Percentiles rank a stretch among this genome's conserved stretches.
phyloP scores from a whole-genome alignment of 1,284 basidiomycete species.

The Cryptococcus deneoformans region DNA sequence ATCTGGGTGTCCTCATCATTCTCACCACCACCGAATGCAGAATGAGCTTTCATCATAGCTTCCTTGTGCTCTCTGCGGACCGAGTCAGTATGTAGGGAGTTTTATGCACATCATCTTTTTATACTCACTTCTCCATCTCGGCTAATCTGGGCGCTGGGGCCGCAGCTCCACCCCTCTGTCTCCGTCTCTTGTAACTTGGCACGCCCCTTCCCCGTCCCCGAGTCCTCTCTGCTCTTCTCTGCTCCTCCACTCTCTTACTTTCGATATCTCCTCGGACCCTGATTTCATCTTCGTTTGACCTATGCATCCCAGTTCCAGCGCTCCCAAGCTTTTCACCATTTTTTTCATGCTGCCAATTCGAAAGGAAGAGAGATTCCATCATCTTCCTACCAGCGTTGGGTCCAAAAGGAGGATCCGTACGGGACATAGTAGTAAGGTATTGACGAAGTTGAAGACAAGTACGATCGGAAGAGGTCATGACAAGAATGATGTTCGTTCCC shows the following conservation, averaged over 20 bases:
- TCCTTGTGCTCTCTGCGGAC: slow-evolving; percentile 27
- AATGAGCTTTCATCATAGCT: slow-evolving; percentile 33
- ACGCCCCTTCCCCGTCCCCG: slow-evolving; percentile 42
- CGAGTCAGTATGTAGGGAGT: neutral
- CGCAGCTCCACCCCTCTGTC: slow-evolving; percentile 35
- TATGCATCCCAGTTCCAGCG: slow-evolving; percentile 31
- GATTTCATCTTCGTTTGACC: slow-evolving; percentile 33
- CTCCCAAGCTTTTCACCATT: slow-evolving; percentile 32
- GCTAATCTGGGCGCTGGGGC: slow-evolving; percentile 15
- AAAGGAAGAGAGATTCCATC: slow-evolving; percentile 59
- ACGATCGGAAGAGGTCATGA: slow-evolving; percentile 83
- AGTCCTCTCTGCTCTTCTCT: slow-evolving; percentile 23
- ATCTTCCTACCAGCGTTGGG: slow-evolving; percentile 59
- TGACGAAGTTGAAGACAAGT: slow-evolving; percentile 72
- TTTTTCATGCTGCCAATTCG: slow-evolving; percentile 48
- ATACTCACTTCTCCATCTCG: slow-evolving; percentile 23
- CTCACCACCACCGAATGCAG: slow-evolving; percentile 34
- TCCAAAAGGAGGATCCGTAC: slow-evolving; percentile 55
- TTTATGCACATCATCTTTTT: too few species aligned
- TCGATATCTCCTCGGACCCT: slow-evolving; percentile 31
- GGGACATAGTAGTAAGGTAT: slow-evolving; percentile 67
- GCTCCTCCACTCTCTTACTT: slow-evolving; percentile 21
- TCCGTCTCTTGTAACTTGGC: slow-evolving; percentile 58
- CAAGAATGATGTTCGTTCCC: slow-evolving; percentile 72
- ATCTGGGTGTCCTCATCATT: slow-evolving; percentile 26